These are phyloP conservation scores for Colletotrichum sp. DNA, from an alignment of 2,329 filamentous ascomycete species.

Conservation along the genomic window DNA sequence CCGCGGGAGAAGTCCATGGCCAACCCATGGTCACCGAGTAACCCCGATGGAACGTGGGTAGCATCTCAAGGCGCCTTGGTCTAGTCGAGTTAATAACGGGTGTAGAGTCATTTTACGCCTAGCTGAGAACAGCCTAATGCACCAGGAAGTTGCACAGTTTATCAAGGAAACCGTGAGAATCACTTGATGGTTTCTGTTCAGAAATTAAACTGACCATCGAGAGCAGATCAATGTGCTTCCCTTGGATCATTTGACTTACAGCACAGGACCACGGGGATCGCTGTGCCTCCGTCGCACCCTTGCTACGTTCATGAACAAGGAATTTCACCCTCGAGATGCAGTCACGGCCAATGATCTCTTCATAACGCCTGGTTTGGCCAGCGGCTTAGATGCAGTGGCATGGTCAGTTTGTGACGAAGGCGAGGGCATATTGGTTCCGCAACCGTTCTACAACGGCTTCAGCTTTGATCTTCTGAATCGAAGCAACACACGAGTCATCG, in stretches of 20 bases:
- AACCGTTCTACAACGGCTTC: constrained; percentile 34
- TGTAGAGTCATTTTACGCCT: constrained; percentile 25
- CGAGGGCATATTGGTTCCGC: constrained; percentile 31
- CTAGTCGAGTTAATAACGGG: neutral
- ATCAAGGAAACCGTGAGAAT: constrained; percentile 14
- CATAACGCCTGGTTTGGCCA: constrained; percentile 28
- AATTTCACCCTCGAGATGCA: constrained; percentile 20
- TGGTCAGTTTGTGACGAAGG: constrained; percentile 33
- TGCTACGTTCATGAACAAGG: constrained; percentile 26
- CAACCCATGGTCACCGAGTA: constrained; percentile 24
- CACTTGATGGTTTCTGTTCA: neutral
- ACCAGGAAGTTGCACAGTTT: constrained; percentile 22
- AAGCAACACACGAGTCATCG: constrained; percentile 19
- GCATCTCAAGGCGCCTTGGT: neutral
- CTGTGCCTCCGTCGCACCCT: constrained; percentile 27
- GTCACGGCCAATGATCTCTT: constrained; percentile 27
- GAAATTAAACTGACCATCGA: neutral
- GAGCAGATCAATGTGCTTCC: constrained; percentile 20
- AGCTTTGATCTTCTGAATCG: constrained; percentile 24
- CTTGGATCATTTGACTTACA: constrained; percentile 30
- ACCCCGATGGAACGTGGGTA: constrained; percentile 23
- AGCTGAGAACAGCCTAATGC: constrained; percentile 29
- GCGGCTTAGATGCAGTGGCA: constrained; percentile 28
- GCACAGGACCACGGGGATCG: constrained; percentile 30
- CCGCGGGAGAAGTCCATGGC: constrained; percentile 24